A percentile compares a stretch with the other conserved stretches of the same genome.
phyloP scores from a whole-genome alignment of 2,329 filamentous ascomycete species.

The Aspergillus sp. region DNA sequence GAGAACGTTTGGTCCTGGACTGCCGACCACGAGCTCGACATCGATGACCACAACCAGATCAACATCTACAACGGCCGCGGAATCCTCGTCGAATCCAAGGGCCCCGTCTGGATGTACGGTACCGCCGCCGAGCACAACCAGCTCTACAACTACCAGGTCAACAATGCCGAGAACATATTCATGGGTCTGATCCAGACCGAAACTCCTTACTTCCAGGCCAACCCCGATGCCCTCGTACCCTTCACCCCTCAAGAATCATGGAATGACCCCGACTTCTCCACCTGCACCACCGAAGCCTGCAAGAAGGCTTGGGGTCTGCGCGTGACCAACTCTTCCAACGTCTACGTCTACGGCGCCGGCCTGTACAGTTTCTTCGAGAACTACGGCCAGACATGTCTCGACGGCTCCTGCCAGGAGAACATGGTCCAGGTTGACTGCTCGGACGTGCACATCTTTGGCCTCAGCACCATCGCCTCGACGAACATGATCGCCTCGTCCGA shows the following conservation, averaged over 20 bases:
- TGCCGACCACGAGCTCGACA: constrained; percentile 85
- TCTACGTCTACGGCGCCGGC: constrained; percentile 71
- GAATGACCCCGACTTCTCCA: constrained; percentile 64
- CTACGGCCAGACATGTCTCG: constrained; percentile 71
- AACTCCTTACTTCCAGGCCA: constrained; percentile 81
- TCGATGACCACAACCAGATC: constrained; percentile 64
- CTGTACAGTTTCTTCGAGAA: constrained; percentile 84
- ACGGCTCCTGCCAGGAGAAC: constrained; percentile 72
- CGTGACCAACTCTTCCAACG: constrained; percentile 63
- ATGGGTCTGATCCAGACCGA: constrained; percentile 85
- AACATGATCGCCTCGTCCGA: constrained; percentile 65
- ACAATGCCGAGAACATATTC: constrained; percentile 74
- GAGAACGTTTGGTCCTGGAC: constrained; percentile 94
- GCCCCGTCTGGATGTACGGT: constrained; percentile 79
- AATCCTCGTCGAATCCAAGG: constrained; percentile 74
- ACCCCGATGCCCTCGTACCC: constrained; percentile 66
- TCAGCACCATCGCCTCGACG: constrained; percentile 71
- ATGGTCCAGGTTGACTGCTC: constrained; percentile 72
- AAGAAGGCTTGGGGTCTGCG: constrained; percentile 77
- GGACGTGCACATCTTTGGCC: constrained; percentile 62
- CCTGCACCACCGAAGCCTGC: constrained; percentile 58
- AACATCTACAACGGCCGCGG: constrained; percentile 85
- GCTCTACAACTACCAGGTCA: constrained; percentile 79
- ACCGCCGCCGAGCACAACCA: constrained; percentile 64
- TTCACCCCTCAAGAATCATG: constrained; percentile 36